Evolutionary conservation across 2,329 filamentous ascomycete genomes (phyloP).

Genomic region (Dothideomycetes sp.): DNA sequence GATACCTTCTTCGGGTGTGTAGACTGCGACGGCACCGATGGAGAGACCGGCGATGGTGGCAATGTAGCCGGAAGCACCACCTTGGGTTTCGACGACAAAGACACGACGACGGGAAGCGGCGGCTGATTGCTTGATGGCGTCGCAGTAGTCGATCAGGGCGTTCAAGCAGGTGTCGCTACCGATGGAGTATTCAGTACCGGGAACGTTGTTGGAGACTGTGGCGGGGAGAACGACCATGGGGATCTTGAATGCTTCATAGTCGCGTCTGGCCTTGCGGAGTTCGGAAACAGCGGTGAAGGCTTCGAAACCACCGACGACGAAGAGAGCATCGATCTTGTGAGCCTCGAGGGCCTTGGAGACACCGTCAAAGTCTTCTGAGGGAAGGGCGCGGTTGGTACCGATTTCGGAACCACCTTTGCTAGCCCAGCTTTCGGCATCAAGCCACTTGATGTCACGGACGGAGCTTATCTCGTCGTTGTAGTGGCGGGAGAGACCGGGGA

Average conservation of each 20-base stretch:
- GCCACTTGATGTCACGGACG: slow-evolving; percentile 79
- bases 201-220: slow-evolving; percentile 98
- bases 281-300: slow-evolving; percentile 89
- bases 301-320: slow-evolving; percentile 82
- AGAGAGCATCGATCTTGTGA: slow-evolving; percentile 84
- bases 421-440: slow-evolving; percentile 91
- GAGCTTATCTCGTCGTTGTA: slow-evolving; percentile 72
- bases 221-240: slow-evolving; percentile 85
- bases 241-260: slow-evolving; percentile 81
- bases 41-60: slow-evolving; percentile 82
- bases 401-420: slow-evolving; percentile 97
- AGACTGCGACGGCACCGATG: slow-evolving; percentile 88
- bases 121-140: slow-evolving; percentile 94
- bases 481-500: slow-evolving; percentile 85
- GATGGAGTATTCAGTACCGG: slow-evolving; percentile 92
- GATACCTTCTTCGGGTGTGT: slow-evolving; percentile 94
- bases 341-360: slow-evolving; percentile 53
- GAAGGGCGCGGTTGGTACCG: slow-evolving; percentile 90
- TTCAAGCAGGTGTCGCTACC: slow-evolving; percentile 96
- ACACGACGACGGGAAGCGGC: slow-evolving; percentile 87
- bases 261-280: slow-evolving; percentile 66
- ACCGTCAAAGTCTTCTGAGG: slow-evolving; percentile 69
- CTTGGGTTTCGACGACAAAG: slow-evolving; percentile 97
- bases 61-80: slow-evolving; percentile 86
- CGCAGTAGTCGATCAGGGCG: slow-evolving; percentile 87